Percentiles rank a stretch among this genome's conserved stretches.
Evolutionary conservation across 179 eudicot species (phyloP).

Genomic region (Spergularia azorica): DNA sequence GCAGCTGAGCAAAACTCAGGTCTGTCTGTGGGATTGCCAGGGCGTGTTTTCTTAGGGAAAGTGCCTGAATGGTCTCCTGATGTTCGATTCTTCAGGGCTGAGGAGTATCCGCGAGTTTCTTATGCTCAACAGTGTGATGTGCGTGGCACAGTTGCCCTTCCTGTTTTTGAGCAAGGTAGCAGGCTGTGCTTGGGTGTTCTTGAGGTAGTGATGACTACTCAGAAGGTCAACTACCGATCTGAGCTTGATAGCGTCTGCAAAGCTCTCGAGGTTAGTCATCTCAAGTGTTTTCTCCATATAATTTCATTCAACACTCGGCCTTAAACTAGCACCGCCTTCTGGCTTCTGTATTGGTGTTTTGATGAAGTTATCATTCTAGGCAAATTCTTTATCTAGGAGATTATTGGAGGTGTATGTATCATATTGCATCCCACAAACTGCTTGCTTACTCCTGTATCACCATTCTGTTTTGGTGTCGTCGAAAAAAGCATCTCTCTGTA

Average conservation of each 20-base stretch:
- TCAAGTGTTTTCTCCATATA: conserved; percentile 2
- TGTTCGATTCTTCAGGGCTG: conserved; percentile 68
- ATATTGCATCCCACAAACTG: not conserved
- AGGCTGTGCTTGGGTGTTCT: conserved; percentile 80
- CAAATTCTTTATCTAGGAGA: not conserved
- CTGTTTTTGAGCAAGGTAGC: conserved; percentile 86
- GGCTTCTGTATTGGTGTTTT: not conserved
- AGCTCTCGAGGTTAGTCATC: conserved; percentile 75
- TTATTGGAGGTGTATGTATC: conserved; percentile 3
- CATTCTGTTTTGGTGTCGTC: not conserved
- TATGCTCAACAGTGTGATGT: conserved; percentile 75
- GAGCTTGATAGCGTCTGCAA: conserved; percentile 81
- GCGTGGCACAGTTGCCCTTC: conserved; percentile 83
- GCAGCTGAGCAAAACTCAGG: conserved; percentile 62
- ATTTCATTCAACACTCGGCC: not conserved
- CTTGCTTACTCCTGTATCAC: not conserved
- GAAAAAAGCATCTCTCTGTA: not conserved
- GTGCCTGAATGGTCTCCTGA: conserved; percentile 98
- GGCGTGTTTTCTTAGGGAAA: conserved; percentile 68
- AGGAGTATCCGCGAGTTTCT: conserved; percentile 79
- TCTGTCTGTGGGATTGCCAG: conserved; percentile 67
- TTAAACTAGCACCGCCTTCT: not conserved
- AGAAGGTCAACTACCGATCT: conserved; percentile 69
- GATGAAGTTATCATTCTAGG: not conserved
- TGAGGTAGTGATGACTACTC: conserved; percentile 79